Evolutionary conservation across 257 asterid species (phyloP).

Genomic region (Striga asiatica): DNA sequence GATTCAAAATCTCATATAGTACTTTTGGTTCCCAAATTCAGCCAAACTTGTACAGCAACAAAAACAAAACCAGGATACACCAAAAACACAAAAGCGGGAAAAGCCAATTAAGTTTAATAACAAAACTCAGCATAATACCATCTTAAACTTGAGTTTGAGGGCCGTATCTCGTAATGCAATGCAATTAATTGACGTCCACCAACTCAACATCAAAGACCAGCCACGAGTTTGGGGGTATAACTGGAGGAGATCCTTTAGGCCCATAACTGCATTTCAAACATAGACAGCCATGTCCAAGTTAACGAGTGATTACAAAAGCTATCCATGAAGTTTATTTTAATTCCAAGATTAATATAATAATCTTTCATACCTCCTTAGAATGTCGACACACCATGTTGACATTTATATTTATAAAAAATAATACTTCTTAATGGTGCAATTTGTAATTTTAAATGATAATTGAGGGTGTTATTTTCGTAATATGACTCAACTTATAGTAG

Average conservation of each 20-base stretch:
- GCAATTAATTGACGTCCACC: conserved; percentile 42
- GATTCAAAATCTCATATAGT: not conserved
- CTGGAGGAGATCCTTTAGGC: conserved; percentile 42
- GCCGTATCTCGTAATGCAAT: not conserved
- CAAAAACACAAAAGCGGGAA: too few relatives aligned
- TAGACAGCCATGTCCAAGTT: too few relatives aligned
- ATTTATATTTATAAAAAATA: too few relatives aligned
- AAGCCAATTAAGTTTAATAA: not conserved
- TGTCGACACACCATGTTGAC: not conserved
- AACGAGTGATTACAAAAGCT: too few relatives aligned
- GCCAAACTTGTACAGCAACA: not conserved
- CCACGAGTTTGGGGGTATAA: conserved; percentile 79
- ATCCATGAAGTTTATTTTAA: too few relatives aligned
- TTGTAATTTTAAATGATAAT: too few relatives aligned
- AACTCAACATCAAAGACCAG: conserved; percentile 85
- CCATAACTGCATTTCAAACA: conserved; percentile 59
- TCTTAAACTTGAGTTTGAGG: not conserved
- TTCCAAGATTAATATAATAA: too few relatives aligned
- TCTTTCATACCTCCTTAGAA: too few relatives aligned
- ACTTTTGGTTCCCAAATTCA: not conserved
- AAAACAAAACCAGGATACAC: conserved; percentile 11
- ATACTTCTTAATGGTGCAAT: not conserved
- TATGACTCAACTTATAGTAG: too few relatives aligned
- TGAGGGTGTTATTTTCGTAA: not conserved
- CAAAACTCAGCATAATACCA: not conserved